phyloP scores from a whole-genome alignment of 2,329 filamentous ascomycete species.

The Colletotrichum sp. region DNA sequence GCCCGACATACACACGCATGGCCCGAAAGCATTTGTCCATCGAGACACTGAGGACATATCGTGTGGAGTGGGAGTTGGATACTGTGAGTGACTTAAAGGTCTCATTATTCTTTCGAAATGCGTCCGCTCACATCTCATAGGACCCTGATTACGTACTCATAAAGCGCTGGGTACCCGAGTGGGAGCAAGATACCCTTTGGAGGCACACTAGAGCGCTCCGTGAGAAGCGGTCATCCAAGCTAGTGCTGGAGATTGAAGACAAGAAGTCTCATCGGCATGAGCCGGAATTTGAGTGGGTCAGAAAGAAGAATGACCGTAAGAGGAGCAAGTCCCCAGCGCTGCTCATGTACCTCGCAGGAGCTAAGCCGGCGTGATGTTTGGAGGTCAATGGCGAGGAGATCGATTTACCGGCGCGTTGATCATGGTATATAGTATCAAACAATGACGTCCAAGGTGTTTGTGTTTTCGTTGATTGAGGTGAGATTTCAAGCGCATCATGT shows the following conservation, averaged over 20 bases:
- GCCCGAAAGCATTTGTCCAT: conserved; percentile 64
- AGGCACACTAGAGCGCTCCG: conserved; percentile 70
- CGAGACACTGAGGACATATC: conserved; percentile 61
- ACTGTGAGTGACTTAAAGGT: conserved; percentile 44
- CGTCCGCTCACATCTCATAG: conserved; percentile 32
- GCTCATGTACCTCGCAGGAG: conserved; percentile 63
- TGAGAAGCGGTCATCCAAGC: conserved; percentile 52
- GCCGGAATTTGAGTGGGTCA: conserved; percentile 59
- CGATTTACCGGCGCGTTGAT: neutral
- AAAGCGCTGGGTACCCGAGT: conserved; percentile 74
- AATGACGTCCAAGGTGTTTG: neutral
- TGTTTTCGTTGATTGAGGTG: neutral
- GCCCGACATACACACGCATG: conserved; percentile 69
- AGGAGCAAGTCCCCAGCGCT: conserved; percentile 62
- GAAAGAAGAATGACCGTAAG: conserved; percentile 59
- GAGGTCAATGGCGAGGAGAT: neutral
- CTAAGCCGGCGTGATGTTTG: conserved; percentile 39
- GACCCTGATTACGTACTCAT: conserved; percentile 76
- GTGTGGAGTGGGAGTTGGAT: conserved; percentile 64
- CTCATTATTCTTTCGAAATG: neutral
- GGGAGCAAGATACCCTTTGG: conserved; percentile 75
- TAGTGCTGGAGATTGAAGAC: conserved; percentile 53
- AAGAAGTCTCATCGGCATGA: conserved; percentile 45
- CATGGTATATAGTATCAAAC: neutral
- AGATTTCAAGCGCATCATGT: neutral